phyloP scores from a whole-genome alignment of 1,284 basidiomycete species.

The Apiotrichum porosum region DNA sequence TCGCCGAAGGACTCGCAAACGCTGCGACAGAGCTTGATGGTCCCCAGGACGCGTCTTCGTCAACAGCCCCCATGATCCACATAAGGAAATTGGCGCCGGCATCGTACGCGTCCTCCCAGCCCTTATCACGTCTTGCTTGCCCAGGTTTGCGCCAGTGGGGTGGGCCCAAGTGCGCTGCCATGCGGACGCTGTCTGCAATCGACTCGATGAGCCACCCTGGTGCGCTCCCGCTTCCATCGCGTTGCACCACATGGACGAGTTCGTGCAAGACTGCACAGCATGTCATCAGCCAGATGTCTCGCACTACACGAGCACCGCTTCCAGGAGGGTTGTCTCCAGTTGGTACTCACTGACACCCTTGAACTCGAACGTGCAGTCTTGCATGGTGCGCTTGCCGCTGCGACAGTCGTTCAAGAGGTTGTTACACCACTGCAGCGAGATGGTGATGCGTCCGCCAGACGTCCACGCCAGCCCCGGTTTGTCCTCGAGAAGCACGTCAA shows the following conservation, averaged over 20 bases:
- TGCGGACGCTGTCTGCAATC: slow-evolving; percentile 31
- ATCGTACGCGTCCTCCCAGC: slow-evolving; percentile 36
- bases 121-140: slow-evolving; percentile 21
- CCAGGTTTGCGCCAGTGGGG: slow-evolving; percentile 33
- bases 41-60: too few relatives aligned
- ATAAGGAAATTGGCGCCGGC: slow-evolving; percentile 30
- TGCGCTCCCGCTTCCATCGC: slow-evolving; percentile 22
- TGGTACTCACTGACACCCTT: slow-evolving; percentile 37
- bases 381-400: slow-evolving; percentile 15
- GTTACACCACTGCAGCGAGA: slow-evolving; percentile 30
- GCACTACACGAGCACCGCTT: neutral
- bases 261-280: slow-evolving; percentile 28
- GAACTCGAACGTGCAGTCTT: slow-evolving; percentile 32
- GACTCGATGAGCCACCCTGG: slow-evolving; percentile 35
- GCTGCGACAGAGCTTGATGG: too few relatives aligned
- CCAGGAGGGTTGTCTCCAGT: too few relatives aligned
- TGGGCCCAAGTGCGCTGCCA: slow-evolving; percentile 25
- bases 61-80: slow-evolving; percentile 33
- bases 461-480: slow-evolving; percentile 32
- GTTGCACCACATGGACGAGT: slow-evolving; percentile 32
- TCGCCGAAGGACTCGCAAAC: too few relatives aligned
- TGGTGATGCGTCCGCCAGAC: slow-evolving; percentile 21
- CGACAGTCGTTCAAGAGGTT: slow-evolving; percentile 19
- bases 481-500: slow-evolving; percentile 27
- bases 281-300: neutral